Conservation (phyloP, 2,329 filamentous ascomycete genomes). For the Didymella arachidicola region DNA sequence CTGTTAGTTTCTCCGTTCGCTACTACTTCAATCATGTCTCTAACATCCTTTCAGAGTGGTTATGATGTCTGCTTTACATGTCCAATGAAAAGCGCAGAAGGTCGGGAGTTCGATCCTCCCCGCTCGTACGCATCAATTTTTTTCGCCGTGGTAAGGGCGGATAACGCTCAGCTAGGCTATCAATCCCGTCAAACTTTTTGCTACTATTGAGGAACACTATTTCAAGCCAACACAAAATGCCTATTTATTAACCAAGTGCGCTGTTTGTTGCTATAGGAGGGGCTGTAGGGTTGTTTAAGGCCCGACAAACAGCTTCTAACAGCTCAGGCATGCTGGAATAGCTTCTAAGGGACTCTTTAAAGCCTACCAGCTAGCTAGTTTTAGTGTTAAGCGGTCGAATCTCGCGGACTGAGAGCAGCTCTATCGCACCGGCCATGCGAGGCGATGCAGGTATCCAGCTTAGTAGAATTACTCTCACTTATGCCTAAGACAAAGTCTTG, state of each 20-base stretch:
- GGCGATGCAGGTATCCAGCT: too few species aligned
- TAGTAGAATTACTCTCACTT: too few species aligned
- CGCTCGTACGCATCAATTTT: slow-evolving; percentile 41
- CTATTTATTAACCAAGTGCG: neutral
- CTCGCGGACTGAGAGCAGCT: too few species aligned
- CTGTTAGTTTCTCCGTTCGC: too few species aligned
- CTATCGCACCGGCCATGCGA: too few species aligned
- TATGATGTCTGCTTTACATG: slow-evolving; percentile 51
- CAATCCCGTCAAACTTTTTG: neutral
- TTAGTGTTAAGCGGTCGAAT: neutral
- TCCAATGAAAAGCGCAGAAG: slow-evolving; percentile 45
- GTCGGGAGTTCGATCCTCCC: slow-evolving; percentile 50
- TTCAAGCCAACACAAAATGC: neutral
- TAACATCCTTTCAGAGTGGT: slow-evolving; percentile 31
- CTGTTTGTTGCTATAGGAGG: neutral
- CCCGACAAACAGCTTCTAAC: neutral
- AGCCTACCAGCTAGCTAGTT: neutral
- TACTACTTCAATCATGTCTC: too few species aligned
- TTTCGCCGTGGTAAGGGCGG: slow-evolving; percentile 10
- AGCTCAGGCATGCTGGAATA: neutral
- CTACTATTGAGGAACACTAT: neutral
- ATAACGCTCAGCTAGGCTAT: neutral
- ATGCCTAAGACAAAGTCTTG: too few species aligned
- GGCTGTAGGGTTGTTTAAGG: neutral
- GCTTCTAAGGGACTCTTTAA: too few species aligned